These are phyloP conservation scores for Piper betle DNA, from an alignment of 164 flowering plant species.

Conservation along the genomic window DNA sequence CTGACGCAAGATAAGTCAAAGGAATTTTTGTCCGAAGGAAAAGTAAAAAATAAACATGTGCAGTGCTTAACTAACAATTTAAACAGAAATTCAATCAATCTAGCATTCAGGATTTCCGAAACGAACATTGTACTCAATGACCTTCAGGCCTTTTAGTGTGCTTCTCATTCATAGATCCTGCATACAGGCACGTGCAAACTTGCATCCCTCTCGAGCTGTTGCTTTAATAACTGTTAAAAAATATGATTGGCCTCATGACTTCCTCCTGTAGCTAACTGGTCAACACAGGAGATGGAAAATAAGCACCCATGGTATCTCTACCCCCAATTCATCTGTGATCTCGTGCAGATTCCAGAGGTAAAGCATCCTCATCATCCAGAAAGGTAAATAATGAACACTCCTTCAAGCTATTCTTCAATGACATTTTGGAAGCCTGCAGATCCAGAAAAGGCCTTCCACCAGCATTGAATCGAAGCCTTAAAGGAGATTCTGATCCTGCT, in stretches of 20 bases:
- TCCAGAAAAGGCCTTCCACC: constrained; percentile 60
- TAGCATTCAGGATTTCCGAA: constrained; percentile 99
- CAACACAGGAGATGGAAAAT: constrained; percentile 85
- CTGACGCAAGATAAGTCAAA: no score
- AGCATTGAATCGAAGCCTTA: constrained; percentile 92
- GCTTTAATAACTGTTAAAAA: constrained; percentile 84
- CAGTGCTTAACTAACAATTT: no score
- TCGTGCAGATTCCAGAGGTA: constrained; percentile 92
- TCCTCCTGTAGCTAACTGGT: constrained; percentile 60
- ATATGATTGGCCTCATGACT: constrained; percentile 77
- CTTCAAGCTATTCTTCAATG: constrained; percentile 86
- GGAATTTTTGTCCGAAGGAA: no score
- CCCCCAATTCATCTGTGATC: constrained; percentile 96
- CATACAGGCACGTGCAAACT: constrained; percentile 87
- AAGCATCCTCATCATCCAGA: constrained; percentile 86
- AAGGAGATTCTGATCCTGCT: constrained; percentile 94
- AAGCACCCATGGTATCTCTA: constrained; percentile 98
- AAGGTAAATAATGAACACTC: constrained; percentile 93
- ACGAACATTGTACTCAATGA: constrained; percentile 92
- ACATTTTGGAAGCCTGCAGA: constrained; percentile 75
- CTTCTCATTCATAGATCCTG: constrained; percentile 96
- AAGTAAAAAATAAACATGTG: no score
- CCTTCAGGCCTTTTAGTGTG: constrained; percentile 77
- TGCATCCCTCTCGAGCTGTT: constrained; percentile 85
- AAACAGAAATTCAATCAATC: constrained; percentile 22